phyloP scores from a whole-genome alignment of 306 rosid genomes.

The Gynostemma pentaphyllum region DNA sequence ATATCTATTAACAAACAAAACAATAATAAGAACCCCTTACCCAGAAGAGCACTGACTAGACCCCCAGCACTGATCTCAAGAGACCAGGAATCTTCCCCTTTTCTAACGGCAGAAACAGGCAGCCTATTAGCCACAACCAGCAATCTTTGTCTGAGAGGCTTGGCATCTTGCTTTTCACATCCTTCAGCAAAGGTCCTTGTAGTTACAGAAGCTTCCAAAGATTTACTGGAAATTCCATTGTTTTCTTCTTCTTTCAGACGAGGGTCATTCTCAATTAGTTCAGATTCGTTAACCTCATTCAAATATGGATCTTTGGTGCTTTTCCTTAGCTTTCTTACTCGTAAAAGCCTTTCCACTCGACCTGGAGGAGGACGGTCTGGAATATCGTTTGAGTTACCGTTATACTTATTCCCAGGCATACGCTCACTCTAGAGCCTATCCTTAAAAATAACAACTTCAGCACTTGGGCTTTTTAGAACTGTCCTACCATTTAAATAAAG shows the following conservation, averaged over 20 bases:
- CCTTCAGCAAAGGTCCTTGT: constrained; percentile 27
- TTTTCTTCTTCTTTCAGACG: constrained; percentile 43
- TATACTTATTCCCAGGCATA: constrained; percentile 61
- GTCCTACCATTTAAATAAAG: constrained; percentile 1
- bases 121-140: constrained; percentile 90
- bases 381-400: constrained; percentile 26
- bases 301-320: constrained; percentile 27
- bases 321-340: constrained; percentile 51
- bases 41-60: constrained; percentile 74
- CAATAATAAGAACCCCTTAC: constrained; percentile 25
- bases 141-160: constrained; percentile 46
- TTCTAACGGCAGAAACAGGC: constrained; percentile 79
- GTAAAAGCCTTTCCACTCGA: constrained; percentile 61
- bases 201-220: constrained; percentile 34
- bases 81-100: constrained; percentile 79
- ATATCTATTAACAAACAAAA: constrained; percentile 4
- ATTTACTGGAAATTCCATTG: constrained; percentile 20
- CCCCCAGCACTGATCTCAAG: constrained; percentile 87
- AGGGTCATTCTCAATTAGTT: constrained; percentile 33
- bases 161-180: constrained; percentile 29
- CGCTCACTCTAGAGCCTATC: constrained; percentile 49
- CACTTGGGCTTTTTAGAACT: constrained; percentile 20
- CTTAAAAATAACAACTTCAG: constrained; percentile 23
- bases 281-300: constrained; percentile 40
- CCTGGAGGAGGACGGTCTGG: constrained; percentile 22